Base-by-base conservation (phyloP, 192 early-diverging fungal genomes). In the Pilaira anomala region DNA sequence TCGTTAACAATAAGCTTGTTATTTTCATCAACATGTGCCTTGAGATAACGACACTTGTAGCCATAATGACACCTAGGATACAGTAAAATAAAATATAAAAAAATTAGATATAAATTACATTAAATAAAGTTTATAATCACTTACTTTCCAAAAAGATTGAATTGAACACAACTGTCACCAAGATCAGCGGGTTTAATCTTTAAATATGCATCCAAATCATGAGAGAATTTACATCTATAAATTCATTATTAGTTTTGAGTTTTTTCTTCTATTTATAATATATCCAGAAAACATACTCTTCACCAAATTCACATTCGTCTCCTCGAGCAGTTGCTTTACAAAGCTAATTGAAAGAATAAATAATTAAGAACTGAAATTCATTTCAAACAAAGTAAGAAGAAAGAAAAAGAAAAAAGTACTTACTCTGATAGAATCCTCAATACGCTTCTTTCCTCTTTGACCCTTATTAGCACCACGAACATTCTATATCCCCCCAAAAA, bases 121-220 rank as follows among this genome's bases (percentile, higher is more conserved):
- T n/a, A 36, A 36, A 36, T 3, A 36, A 36, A 5, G 3, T 7
- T 33, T 9, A 36, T 3, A 36, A 1, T 3, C 33, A 42, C 39
- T 67, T 89, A 93, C 71, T 73, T 69, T 72, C 95, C 95, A 74
- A 77, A 91, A 7, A 72, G 42, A 1, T 88, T 85, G 73, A 88
- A 91, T 13, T 85, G 68, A 7, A 79, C 78, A 67, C 96, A 98
- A 7, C 46, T 58, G 5, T 73, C 63, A 0, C 89, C 92, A 5
- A 98, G 53, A 71, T 98, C 94, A 7, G 80, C 72, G 9, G 70
- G 84, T 62, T 94, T 97, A n/a, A 70, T 44, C 0, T 71, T 78
- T 39, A 97, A 46, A 58, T 90, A 98, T 16, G 65, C 79, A 6
- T 74, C 71, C 2, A 93, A 60, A 65, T 97, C 92, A 77, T 98